Evolutionary conservation across 2,329 filamentous ascomycete genomes (phyloP).

Genomic region (Pestalotiopsis sp.): DNA sequence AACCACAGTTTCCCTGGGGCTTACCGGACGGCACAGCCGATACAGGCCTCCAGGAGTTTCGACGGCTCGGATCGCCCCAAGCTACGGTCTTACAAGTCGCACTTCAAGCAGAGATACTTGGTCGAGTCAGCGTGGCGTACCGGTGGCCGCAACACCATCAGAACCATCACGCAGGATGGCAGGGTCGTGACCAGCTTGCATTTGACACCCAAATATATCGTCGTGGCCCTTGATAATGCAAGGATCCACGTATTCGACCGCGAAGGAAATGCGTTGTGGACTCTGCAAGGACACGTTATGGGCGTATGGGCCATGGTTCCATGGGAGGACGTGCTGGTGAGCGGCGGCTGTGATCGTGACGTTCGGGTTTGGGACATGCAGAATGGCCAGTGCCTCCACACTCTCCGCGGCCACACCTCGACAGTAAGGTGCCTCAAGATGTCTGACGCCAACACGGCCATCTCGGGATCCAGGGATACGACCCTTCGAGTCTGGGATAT

Average conservation of each 20-base stretch:
- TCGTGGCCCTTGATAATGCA: conserved; percentile 95
- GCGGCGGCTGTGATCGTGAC: conserved; percentile 93
- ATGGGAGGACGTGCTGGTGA: conserved; percentile 93
- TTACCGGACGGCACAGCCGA: conserved; percentile 29
- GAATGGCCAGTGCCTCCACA: conserved; percentile 79
- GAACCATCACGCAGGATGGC: conserved; percentile 93
- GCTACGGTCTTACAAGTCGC: conserved; percentile 85
- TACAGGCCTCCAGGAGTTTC: conserved; percentile 11
- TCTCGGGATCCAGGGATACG: conserved; percentile 94
- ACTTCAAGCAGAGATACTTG: conserved; percentile 97
- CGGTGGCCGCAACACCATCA: conserved; percentile 80
- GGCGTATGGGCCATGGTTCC: conserved; percentile 99
- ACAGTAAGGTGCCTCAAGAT: conserved; percentile 98
- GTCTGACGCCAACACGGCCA: conserved; percentile 91
- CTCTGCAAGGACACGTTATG: conserved; percentile 95
- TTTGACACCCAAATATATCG: conserved; percentile 93
- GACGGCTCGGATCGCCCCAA: conserved; percentile 51
- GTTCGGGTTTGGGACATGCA: conserved; percentile 96
- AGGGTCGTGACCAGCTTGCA: conserved; percentile 96
- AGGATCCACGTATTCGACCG: conserved; percentile 99
- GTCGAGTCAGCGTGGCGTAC: conserved; percentile 97
- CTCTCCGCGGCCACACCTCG: conserved; percentile 90
- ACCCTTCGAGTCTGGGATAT: conserved; percentile 96
- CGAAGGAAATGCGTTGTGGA: conserved; percentile 84
- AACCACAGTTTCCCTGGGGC: conserved; percentile 50